Evolutionary conservation across 2,329 filamentous ascomycete genomes (phyloP).

Genomic region (Fusarium sp.): DNA sequence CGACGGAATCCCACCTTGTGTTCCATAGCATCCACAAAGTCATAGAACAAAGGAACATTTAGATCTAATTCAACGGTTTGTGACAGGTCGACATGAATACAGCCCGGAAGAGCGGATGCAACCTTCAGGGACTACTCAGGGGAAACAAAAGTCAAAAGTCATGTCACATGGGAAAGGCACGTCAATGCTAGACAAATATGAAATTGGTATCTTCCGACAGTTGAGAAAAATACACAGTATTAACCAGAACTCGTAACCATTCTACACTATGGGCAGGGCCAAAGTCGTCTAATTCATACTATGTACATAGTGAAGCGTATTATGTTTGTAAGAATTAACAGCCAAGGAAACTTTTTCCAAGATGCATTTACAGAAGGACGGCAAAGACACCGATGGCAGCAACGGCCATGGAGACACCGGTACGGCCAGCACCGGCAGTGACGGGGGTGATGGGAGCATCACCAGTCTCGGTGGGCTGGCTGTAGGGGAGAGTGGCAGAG

Average conservation of each 20-base stretch:
- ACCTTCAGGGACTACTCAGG: not conserved
- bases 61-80: not conserved
- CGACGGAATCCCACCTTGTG: not conserved
- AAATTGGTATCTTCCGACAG: constrained; percentile 23
- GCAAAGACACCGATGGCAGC: constrained; percentile 47
- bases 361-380: constrained; percentile 47
- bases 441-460: constrained; percentile 27
- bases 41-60: not conserved
- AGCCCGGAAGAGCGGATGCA: not conserved
- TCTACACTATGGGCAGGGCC: constrained; percentile 37
- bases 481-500: constrained; percentile 34
- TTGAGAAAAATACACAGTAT: constrained; percentile 20
- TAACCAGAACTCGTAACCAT: constrained; percentile 40
- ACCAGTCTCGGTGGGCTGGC: constrained; percentile 29
- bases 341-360: constrained; percentile 32
- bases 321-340: constrained; percentile 40
- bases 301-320: constrained; percentile 45
- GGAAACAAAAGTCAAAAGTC: not conserved
- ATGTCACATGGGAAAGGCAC: not conserved
- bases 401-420: constrained; percentile 44
- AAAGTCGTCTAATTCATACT: constrained; percentile 43
- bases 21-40: not conserved
- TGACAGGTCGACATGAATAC: not conserved
- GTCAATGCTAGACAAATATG: not conserved
- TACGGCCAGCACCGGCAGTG: constrained; percentile 47